phyloP scores from a whole-genome alignment of 306 rosid species.

The Vigna unguiculata region DNA sequence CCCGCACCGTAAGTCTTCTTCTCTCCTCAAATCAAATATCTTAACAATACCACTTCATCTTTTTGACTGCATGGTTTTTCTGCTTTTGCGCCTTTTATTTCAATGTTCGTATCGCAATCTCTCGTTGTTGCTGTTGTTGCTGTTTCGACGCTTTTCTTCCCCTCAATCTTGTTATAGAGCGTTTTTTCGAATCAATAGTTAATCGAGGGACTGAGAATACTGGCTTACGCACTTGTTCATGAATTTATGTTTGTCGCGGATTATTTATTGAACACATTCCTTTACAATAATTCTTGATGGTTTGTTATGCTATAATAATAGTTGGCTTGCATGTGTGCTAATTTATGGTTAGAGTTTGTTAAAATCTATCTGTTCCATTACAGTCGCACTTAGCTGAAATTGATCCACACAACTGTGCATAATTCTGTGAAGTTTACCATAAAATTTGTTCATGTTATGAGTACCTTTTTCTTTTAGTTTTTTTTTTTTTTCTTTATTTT shows the following conservation, averaged over 20 bases:
- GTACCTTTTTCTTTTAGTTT: background rate
- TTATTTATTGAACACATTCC: background rate
- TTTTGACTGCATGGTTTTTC: background rate
- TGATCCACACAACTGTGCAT: constrained; percentile 6
- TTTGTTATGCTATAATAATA: background rate
- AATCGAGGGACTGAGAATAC: constrained; percentile 5
- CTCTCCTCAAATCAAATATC: constrained; percentile 24
- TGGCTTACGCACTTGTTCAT: background rate
- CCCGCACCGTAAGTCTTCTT: constrained; percentile 24
- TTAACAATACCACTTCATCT: constrained; percentile 5
- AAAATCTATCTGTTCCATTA: background rate
- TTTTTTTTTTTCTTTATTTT: background rate
- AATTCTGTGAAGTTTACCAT: background rate
- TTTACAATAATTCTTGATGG: background rate
- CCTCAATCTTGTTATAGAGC: constrained; percentile 12
- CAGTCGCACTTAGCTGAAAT: background rate
- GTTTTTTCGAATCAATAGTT: background rate
- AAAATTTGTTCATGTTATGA: background rate
- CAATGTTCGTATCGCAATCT: background rate
- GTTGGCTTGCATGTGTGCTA: background rate
- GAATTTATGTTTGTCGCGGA: background rate
- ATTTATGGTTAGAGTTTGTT: background rate
- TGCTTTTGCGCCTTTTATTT: background rate
- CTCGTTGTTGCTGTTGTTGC: constrained; percentile 7
- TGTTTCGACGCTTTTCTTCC: background rate